Percentiles rank a stretch among this genome's conserved stretches.
Conservation (phyloP, 2,329 filamentous ascomycete genomes). For the Cryoendolithus antarcticus region DNA sequence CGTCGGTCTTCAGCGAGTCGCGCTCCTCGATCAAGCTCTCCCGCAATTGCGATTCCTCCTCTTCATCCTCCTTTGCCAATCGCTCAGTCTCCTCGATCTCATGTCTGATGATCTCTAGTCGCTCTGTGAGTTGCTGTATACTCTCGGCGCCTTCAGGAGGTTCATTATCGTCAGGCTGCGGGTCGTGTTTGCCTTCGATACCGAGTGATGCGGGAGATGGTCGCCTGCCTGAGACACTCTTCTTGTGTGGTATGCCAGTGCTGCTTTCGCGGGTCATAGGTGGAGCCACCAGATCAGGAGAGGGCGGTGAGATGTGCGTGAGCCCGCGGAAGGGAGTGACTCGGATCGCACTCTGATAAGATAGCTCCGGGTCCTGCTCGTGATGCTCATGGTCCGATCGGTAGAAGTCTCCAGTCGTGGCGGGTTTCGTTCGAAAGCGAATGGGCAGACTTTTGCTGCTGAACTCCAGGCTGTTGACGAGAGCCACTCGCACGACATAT, state of each 20-base stretch:
- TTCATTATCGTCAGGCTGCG: conserved; percentile 27
- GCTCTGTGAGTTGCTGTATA: conserved; percentile 66
- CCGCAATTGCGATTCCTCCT: conserved; percentile 35
- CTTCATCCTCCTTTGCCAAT: conserved; percentile 51
- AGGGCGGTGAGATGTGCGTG: conserved; percentile 45
- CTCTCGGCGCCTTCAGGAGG: conserved; percentile 50
- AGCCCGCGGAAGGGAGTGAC: conserved; percentile 35
- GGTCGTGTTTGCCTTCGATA: conserved; percentile 24
- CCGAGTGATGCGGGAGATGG: conserved; percentile 46
- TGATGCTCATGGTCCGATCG: conserved; percentile 15
- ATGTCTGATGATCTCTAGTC: conserved; percentile 64
- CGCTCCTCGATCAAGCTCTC: conserved; percentile 56
- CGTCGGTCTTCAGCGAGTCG: conserved; percentile 60
- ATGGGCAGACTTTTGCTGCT: conserved; percentile 79
- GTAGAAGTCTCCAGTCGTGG: conserved; percentile 32
- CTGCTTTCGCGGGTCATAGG: conserved; percentile 56
- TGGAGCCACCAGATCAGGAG: conserved; percentile 42
- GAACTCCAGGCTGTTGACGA: conserved; percentile 83
- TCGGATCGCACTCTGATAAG: conserved; percentile 38
- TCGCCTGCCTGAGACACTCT: conserved; percentile 60
- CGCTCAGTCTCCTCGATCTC: conserved; percentile 71
- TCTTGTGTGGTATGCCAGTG: conserved; percentile 42
- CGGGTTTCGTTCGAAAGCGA: conserved; percentile 58
- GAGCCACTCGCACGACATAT: conserved; percentile 87
- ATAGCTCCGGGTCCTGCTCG: conserved; percentile 27